These are phyloP conservation scores for Xylona heveae DNA, from an alignment of 495 filamentous ascomycete species.

Conservation along the genomic window DNA sequence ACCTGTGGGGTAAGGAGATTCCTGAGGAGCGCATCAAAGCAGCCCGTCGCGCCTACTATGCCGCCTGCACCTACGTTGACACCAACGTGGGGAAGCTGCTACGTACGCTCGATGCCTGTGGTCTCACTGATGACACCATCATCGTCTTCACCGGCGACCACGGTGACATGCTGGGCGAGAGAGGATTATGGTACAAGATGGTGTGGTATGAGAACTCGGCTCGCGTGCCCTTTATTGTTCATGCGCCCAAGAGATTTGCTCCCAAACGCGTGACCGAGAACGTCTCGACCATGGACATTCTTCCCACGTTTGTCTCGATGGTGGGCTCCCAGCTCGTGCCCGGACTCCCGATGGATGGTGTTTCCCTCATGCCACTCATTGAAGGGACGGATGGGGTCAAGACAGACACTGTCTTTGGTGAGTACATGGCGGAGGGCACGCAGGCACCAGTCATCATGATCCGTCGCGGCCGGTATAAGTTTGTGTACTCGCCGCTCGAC, in stretches of 20 bases:
- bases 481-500: conserved; percentile 59
- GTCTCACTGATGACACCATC: conserved; percentile 60
- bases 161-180: conserved; percentile 82
- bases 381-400: conserved; percentile 28
- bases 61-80: conserved; percentile 74
- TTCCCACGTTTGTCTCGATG: conserved; percentile 68
- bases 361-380: conserved; percentile 49
- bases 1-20: conserved; percentile 55
- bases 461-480: conserved; percentile 62
- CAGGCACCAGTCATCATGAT: conserved; percentile 84
- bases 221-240: conserved; percentile 61
- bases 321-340: conserved; percentile 39
- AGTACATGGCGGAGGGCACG: conserved; percentile 81
- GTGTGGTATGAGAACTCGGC: conserved; percentile 69
- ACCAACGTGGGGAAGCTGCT: conserved; percentile 67
- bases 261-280: conserved; percentile 51
- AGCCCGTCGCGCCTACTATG: conserved; percentile 70
- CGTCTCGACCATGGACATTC: conserved; percentile 69
- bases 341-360: conserved; percentile 55
- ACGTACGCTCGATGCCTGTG: conserved; percentile 46
- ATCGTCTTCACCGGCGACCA: conserved; percentile 77
- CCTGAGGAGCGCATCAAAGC: conserved; percentile 59
- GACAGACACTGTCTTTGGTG: conserved; percentile 52
- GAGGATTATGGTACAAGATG: conserved; percentile 91
- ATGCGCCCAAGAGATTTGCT: conserved; percentile 41